These are phyloP conservation scores for Leptographium lundbergii DNA, from an alignment of 2,329 filamentous ascomycete species.

Conservation along the genomic window DNA sequence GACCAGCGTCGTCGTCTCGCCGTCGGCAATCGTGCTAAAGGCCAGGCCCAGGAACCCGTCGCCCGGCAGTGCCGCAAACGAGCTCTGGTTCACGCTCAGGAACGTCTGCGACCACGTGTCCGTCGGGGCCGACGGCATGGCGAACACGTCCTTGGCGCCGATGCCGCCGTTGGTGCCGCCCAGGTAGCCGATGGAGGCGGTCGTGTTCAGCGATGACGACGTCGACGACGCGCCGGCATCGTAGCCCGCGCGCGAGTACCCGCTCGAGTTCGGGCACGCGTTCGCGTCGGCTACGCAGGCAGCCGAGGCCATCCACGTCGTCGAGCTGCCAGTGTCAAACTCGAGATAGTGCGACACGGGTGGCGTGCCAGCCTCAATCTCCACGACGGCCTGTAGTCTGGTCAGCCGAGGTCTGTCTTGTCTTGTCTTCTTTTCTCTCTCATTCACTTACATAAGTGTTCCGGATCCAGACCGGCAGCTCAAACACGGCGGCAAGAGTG, in stretches of 20 bases:
- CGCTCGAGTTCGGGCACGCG: conserved; percentile 15
- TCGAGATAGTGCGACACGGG: conserved; percentile 15
- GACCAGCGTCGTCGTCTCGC: conserved; percentile 18
- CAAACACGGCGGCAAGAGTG: conserved; percentile 7
- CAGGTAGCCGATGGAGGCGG: conserved; percentile 18
- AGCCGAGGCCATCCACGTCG: conserved; percentile 20
- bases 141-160: conserved; percentile 17
- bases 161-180: conserved; percentile 17
- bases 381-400: conserved; percentile 4
- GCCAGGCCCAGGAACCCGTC: conserved; percentile 24
- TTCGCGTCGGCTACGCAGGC: conserved; percentile 12
- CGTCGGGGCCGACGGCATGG: conserved; percentile 1
- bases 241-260: conserved; percentile 19
- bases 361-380: conserved; percentile 18
- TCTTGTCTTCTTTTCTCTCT: too few species aligned
- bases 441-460: conserved; percentile 4
- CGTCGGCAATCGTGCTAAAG: conserved; percentile 20
- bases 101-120: conserved; percentile 18
- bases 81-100: conserved; percentile 18
- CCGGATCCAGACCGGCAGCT: conserved; percentile 8
- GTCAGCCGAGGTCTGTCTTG: neutral
- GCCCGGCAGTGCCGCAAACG: conserved; percentile 17
- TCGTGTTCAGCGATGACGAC: conserved; percentile 11
- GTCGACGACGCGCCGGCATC: conserved; percentile 16
- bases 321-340: conserved; percentile 24